A percentile compares a stretch with the other conserved stretches of the same genome.
phyloP scores from a whole-genome alignment of 257 asterid genomes.

The Ophiorrhiza pumila region DNA sequence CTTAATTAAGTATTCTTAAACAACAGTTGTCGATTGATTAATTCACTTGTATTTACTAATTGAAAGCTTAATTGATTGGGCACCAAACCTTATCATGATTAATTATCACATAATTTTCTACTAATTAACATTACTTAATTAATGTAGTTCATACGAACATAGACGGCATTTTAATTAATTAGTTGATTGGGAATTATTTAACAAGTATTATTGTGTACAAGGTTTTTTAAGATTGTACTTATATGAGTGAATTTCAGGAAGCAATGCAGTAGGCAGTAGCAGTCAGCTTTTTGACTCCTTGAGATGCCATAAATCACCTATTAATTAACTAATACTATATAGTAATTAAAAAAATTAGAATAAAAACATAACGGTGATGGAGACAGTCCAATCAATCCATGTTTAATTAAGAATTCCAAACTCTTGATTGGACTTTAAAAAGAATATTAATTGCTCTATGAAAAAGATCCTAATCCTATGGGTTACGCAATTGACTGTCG shows the following conservation, averaged over 20 bases:
- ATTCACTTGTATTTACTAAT: not conserved
- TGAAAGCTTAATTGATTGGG: conserved; percentile 5
- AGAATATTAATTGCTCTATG: not conserved
- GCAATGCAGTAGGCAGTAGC: too few species aligned
- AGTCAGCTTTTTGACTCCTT: conserved; percentile 9
- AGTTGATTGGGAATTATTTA: too few species aligned
- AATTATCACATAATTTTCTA: not conserved
- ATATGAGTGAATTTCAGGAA: too few species aligned
- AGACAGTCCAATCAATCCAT: conserved; percentile 12
- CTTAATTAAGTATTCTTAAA: not conserved
- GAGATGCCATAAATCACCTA: conserved; percentile 19
- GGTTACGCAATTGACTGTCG: conserved; percentile 21
- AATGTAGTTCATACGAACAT: too few species aligned
- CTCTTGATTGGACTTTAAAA: not conserved
- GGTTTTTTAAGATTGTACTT: not conserved
- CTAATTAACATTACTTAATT: too few species aligned
- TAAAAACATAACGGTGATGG: conserved; percentile 3
- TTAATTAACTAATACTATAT: not conserved
- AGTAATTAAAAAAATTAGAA: not conserved
- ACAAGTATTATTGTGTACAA: not conserved
- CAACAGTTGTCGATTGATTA: not conserved
- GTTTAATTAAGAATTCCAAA: conserved; percentile 6
- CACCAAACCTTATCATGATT: not conserved
- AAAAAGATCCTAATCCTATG: conserved; percentile 24
- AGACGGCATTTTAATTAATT: too few species aligned